phyloP scores from a whole-genome alignment of 208 protist species.

The Trypanosoma lewisi region DNA sequence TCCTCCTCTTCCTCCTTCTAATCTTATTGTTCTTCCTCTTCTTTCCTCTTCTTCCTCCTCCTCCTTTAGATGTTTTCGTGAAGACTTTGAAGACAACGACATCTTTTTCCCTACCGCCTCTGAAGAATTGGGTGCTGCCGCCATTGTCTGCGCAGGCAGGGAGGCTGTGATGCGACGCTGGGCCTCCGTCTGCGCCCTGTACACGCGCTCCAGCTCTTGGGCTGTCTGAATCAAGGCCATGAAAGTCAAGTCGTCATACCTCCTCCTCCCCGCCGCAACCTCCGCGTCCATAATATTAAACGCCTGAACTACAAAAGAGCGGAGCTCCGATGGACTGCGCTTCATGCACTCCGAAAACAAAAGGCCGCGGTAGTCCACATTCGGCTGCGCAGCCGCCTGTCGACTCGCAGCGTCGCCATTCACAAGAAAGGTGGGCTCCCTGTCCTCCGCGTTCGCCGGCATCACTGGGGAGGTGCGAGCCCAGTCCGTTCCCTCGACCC shows the following conservation, averaged over 20 bases:
- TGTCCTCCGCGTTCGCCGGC: constrained; percentile 41
- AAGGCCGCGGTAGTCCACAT: constrained; percentile 20
- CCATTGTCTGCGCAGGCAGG: background rate
- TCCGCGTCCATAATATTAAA: constrained; percentile 68
- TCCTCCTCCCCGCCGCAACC: constrained; percentile 40
- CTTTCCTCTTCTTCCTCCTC: constrained; percentile 1
- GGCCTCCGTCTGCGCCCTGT: background rate
- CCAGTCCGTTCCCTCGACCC: constrained; percentile 48
- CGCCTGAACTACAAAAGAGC: constrained; percentile 54
- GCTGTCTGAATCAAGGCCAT: constrained; percentile 68
- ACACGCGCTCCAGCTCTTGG: constrained; percentile 36
- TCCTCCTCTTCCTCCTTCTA: background rate
- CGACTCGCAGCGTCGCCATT: background rate
- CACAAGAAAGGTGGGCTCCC: constrained; percentile 27
- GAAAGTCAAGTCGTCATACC: constrained; percentile 60
- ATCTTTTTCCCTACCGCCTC: background rate
- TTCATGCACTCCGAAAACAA: constrained; percentile 49
- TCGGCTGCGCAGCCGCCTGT: background rate
- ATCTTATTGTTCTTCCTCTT: constrained; percentile 3
- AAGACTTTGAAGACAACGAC: constrained; percentile 2
- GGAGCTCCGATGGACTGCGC: constrained; percentile 48
- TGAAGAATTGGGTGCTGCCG: background rate
- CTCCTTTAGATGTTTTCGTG: background rate
- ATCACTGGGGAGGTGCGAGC: constrained; percentile 56
- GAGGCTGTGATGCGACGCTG: background rate